Percentiles rank a stretch among this genome's conserved stretches.
Conservation (phyloP, 2,329 filamentous ascomycete genomes). For the Ophiostoma quercus region DNA sequence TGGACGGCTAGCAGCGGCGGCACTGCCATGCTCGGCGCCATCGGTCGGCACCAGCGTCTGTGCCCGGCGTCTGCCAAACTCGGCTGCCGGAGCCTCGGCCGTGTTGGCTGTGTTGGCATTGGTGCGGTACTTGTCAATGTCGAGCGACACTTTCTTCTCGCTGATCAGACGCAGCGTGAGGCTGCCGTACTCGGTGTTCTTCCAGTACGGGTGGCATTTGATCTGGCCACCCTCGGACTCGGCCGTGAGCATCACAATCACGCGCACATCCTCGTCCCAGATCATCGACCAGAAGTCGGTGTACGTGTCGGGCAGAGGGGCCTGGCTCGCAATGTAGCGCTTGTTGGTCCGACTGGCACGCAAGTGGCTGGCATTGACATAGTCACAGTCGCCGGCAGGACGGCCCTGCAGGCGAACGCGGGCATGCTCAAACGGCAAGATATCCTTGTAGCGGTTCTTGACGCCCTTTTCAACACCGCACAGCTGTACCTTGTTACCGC, state of each 20-base stretch:
- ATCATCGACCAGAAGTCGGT: slow-evolving; percentile 96
- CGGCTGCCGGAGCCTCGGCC: background rate
- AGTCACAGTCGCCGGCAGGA: slow-evolving; percentile 69
- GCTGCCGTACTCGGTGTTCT: slow-evolving; percentile 67
- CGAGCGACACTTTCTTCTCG: slow-evolving; percentile 75
- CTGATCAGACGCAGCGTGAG: slow-evolving; percentile 71
- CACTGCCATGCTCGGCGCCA: slow-evolving; percentile 23
- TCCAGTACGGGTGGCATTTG: slow-evolving; percentile 95
- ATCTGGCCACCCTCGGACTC: slow-evolving; percentile 89
- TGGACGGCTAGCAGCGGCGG: slow-evolving; percentile 26
- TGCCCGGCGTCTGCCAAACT: slow-evolving; percentile 19
- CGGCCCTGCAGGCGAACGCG: slow-evolving; percentile 73
- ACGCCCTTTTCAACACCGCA: slow-evolving; percentile 90
- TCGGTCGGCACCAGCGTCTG: slow-evolving; percentile 41
- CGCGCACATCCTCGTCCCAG: slow-evolving; percentile 93
- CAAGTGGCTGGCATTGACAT: slow-evolving; percentile 89
- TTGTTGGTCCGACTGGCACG: slow-evolving; percentile 78
- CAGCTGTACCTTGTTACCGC: slow-evolving; percentile 55
- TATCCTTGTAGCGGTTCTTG: slow-evolving; percentile 98
- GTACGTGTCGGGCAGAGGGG: slow-evolving; percentile 86
- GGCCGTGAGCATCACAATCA: slow-evolving; percentile 94
- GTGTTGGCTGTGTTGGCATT: background rate
- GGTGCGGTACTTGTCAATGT: slow-evolving; percentile 45
- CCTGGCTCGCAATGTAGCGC: slow-evolving; percentile 92
- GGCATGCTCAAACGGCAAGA: slow-evolving; percentile 91